Base-by-base conservation (phyloP, 1,284 basidiomycete species). In the Agaricales sp. region DNA sequence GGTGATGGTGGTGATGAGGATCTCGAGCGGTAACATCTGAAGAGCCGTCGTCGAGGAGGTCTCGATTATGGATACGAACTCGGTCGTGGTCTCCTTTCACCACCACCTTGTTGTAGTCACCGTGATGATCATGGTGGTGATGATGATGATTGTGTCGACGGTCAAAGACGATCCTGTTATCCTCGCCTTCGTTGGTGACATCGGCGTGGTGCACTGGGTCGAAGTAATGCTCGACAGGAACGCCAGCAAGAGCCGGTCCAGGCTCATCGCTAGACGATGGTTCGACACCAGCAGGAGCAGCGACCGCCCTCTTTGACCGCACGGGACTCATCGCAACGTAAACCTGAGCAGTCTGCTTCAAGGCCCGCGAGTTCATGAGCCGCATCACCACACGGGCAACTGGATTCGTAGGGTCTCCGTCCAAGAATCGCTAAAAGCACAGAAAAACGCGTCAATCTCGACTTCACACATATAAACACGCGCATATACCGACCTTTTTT, bases 11-110 rank as follows among this genome's bases (percentile, higher is more conserved):
- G 22, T 60, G 52, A 30, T 56, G 50, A 38, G 46, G 51, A 52
- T 54, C 26, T 53, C 50, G 30, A 54, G 51, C 30, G 43, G 59
- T 55, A 16, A 55, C 54, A 41, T 63, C 54, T 38, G 61, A 56
- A 26, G 60, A 16, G 35, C 57, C 50, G 11, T 58, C 58, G 14
- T 53, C 52, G 16, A 58, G 55, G 4, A 60, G 50, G 2, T 56
- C 50, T 21, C 30, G 8, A 20, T 20, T n/a, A 41, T 41, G 53
- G 6, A 30, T 6, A 8, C 19, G 6, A 20, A 41, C 39, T 4
- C 39, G 39, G 11, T 57, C 55, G 45, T 58, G 37, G 16, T 58
- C 46, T 19, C 49, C 58, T 8, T 53, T 52, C 19, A 53, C 50
- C 23, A 50, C 39, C 26, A 58, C 49, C 39, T 55, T 52, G 25